Percentiles rank a stretch among this genome's conserved stretches.
Conservation (phyloP, 805 yeast species). For the Nakazawaea wickerhamii region DNA sequence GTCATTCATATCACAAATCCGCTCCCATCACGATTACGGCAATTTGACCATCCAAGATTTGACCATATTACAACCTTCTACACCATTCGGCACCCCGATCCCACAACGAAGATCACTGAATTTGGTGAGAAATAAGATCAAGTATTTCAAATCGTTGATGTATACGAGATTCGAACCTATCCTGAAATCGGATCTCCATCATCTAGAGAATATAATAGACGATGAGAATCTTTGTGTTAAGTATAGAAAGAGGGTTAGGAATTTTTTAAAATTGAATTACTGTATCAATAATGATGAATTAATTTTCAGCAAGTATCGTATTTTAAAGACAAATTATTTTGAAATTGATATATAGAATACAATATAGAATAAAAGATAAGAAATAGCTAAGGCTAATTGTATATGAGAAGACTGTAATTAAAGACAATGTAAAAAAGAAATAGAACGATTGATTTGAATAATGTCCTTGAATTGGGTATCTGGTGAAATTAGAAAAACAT, state of each 20-base stretch:
- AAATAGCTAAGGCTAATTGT: too few species aligned
- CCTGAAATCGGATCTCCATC: background rate
- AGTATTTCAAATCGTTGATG: conserved; percentile 8
- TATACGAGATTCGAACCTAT: conserved; percentile 7
- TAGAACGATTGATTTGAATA: too few species aligned
- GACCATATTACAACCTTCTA: background rate
- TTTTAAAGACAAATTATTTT: background rate
- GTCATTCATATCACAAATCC: conserved; percentile 1
- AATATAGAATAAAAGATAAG: too few species aligned
- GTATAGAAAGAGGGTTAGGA: conserved; percentile 4
- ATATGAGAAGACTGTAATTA: too few species aligned
- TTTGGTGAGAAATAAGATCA: background rate
- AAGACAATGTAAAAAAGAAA: too few species aligned
- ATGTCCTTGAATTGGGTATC: too few species aligned
- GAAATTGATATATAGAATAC: background rate
- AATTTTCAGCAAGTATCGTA: conserved; percentile 1
- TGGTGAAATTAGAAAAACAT: too few species aligned
- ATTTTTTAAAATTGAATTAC: conserved; percentile 1
- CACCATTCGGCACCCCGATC: conserved; percentile 8
- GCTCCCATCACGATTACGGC: background rate
- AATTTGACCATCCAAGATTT: background rate
- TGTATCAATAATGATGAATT: background rate
- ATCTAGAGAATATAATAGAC: conserved; percentile 1
- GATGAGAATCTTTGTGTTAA: background rate
- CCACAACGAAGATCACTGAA: conserved; percentile 1